Evolutionary conservation across 2,329 filamentous ascomycete species (phyloP), one percentile per base, ranked within the genome.

Genomic region (Calonectria montana): DNA sequence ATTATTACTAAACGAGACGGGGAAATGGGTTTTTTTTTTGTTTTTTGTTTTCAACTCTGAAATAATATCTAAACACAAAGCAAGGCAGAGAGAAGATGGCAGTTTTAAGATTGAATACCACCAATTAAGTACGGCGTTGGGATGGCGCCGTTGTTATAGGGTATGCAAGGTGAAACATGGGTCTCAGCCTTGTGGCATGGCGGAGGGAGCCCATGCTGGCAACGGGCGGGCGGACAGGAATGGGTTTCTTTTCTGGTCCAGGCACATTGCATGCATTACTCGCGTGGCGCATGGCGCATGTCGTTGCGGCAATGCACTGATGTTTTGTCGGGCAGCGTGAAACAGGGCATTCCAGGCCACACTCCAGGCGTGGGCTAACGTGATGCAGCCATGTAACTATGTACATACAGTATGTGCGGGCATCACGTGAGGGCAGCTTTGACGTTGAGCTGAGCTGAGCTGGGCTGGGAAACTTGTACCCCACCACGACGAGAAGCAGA

Each of bases 381-480:
- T 21, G 39, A 15, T n/a, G n/a, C n/a, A n/a, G n/a, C n/a, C n/a
- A n/a, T n/a, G n/a, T n/a, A n/a, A n/a, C n/a, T n/a, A n/a, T n/a
- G n/a, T n/a, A n/a, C n/a, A n/a, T n/a, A n/a, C n/a, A n/a, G n/a
- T n/a, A 7, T 31, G 53, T 31, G 53, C 9, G 4, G 29, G 29
- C 37, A 62, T 70, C 77, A 78, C 77, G 77, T 78, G 77, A 78
- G 72, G 2, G 27, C 12, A 21, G 16, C 10, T 10, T 43, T 55
- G 29, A 18, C 21, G 31, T 5, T 16, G 18, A 5, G 12, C 39
- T 15, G n/a, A 45, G n/a, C 18, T 21, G 41, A 43, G 10, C 18
- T 21, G 18, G 21, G 29, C 29, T 9, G 4, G 45, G 21, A 50
- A 37, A 59, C 21, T 39, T 39, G 53, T 41, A 62, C 37, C 57